Percentiles rank a stretch among this genome's conserved stretches.
Conservation (phyloP, 495 filamentous ascomycete species). For the Aspergillus leporis region DNA sequence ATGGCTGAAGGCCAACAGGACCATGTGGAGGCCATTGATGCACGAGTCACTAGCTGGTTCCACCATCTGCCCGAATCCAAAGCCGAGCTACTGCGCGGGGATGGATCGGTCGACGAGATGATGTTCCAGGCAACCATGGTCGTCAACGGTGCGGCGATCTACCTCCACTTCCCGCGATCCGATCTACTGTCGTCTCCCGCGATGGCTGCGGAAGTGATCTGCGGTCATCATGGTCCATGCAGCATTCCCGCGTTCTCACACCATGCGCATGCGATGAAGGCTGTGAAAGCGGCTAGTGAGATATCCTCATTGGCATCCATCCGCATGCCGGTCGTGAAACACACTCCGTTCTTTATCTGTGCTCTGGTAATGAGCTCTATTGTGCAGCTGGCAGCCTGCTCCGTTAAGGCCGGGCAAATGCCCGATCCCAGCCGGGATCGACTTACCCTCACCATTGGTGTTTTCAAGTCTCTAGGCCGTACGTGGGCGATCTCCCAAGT, state of each 20-base stretch:
- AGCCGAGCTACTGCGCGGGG: constrained; percentile 64
- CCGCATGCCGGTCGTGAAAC: constrained; percentile 67
- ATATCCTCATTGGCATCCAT: constrained; percentile 78
- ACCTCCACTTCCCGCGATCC: constrained; percentile 51
- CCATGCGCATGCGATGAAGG: constrained; percentile 75
- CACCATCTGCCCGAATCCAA: constrained; percentile 79
- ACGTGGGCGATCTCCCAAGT: constrained; percentile 78
- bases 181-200: constrained; percentile 50
- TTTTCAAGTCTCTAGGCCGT: constrained; percentile 68
- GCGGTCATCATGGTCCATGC: constrained; percentile 44
- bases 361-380: constrained; percentile 63
- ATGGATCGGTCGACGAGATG: constrained; percentile 77
- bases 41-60: constrained; percentile 77
- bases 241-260: constrained; percentile 54
- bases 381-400: constrained; percentile 62
- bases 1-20: constrained; percentile 45
- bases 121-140: constrained; percentile 92
- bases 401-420: constrained; percentile 68
- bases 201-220: constrained; percentile 49
- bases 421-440: constrained; percentile 71
- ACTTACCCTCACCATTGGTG: constrained; percentile 79
- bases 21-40: constrained; percentile 61
- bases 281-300: constrained; percentile 72
- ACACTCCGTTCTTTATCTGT: constrained; percentile 90
- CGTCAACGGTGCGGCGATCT: constrained; percentile 57